These are phyloP conservation scores for Chlamydomonas schloesseri DNA, from an alignment of 139 green algal genomes.

Conservation along the genomic window DNA sequence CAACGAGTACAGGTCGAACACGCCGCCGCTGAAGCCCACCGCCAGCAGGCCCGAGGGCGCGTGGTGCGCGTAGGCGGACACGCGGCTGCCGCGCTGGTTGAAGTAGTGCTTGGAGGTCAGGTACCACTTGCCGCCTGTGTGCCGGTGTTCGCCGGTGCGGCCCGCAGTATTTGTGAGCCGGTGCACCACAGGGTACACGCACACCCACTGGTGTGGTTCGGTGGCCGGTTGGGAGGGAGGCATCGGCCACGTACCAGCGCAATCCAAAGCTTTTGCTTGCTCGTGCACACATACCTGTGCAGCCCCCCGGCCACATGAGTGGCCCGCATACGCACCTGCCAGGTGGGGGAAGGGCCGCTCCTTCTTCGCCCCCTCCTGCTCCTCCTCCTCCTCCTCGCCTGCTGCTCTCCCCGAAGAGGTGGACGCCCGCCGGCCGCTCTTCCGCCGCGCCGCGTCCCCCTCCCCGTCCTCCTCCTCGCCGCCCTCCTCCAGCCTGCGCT, in stretches of 20 bases:
- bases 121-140: constrained; percentile 78
- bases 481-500: background rate
- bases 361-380: constrained; percentile 25
- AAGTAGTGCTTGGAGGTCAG: constrained; percentile 89
- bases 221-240: background rate
- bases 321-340: background rate
- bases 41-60: constrained; percentile 48
- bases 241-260: no score
- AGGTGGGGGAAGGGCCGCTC: constrained; percentile 7
- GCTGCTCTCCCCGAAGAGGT: background rate
- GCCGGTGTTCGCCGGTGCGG: no score
- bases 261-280: no score
- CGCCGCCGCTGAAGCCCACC: constrained; percentile 72
- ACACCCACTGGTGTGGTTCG: no score
- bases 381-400: background rate
- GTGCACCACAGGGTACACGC: no score
- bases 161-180: no score
- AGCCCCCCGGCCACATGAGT: no score
- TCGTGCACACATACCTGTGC: no score
- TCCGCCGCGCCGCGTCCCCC: background rate
- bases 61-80: constrained; percentile 46
- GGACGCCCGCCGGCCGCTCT: background rate
- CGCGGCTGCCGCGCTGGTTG: constrained; percentile 53
- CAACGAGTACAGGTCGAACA: constrained; percentile 94
- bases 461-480: background rate